Evolutionary conservation across 805 yeast genomes (phyloP).

Genomic region (Hanseniaspora vineae): DNA sequence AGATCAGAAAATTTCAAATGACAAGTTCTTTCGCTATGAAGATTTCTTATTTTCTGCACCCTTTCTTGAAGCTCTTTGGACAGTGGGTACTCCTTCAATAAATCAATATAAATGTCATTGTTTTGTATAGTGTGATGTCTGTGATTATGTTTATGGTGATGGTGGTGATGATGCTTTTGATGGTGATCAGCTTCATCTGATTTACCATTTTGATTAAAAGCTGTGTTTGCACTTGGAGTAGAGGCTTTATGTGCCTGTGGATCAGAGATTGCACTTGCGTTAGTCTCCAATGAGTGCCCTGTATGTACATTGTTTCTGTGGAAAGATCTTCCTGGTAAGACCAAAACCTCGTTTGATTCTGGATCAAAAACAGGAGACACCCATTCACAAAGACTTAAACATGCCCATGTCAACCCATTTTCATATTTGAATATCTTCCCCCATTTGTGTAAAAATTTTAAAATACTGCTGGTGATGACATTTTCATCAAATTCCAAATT

Average conservation of each 20-base stretch:
- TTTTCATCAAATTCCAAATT: conserved; percentile 5
- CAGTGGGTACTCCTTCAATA: conserved; percentile 4
- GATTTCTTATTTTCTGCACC: neutral
- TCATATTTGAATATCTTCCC: conserved; percentile 66
- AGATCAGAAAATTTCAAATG: conserved; percentile 41
- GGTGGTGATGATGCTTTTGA: too few relatives aligned
- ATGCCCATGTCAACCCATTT: conserved; percentile 77
- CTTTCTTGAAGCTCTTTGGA: neutral
- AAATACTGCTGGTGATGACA: conserved; percentile 16
- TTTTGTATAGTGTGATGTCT: neutral
- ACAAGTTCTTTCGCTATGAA: neutral
- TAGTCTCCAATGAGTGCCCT: too few relatives aligned
- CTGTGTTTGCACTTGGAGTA: too few relatives aligned
- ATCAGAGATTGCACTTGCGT: too few relatives aligned
- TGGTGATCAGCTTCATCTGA: too few relatives aligned
- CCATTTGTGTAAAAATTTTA: conserved; percentile 63
- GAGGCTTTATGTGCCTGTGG: too few relatives aligned
- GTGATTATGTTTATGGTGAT: neutral
- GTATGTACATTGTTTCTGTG: neutral
- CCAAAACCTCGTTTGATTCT: neutral
- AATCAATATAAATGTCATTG: neutral
- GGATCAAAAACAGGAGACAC: conserved; percentile 35
- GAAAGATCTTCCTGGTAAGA: conserved; percentile 5
- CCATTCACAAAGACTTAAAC: conserved; percentile 83
- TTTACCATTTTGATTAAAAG: too few relatives aligned